phyloP scores from a whole-genome alignment of 108 stramenopile species.

The Parietichytrium sp. region DNA sequence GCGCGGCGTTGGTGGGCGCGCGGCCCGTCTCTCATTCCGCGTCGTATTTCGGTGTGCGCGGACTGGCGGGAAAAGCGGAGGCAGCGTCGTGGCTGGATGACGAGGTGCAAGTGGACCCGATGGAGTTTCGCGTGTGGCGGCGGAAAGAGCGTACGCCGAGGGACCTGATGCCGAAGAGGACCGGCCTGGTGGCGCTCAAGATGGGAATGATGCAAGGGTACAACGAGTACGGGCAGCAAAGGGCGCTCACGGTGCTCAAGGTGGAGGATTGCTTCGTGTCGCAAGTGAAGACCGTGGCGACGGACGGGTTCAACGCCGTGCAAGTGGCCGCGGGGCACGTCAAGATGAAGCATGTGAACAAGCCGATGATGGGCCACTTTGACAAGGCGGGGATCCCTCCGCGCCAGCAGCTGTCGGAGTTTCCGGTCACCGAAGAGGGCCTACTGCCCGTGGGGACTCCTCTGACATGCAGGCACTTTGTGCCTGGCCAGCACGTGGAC shows the following conservation, averaged over 20 bases:
- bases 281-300: conserved; percentile 63
- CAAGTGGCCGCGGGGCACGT: conserved; percentile 89
- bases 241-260: conserved; percentile 85
- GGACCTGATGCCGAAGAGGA: background rate
- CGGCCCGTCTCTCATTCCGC: too few relatives aligned
- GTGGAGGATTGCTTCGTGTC: conserved; percentile 60
- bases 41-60: too few relatives aligned
- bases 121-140: too few relatives aligned
- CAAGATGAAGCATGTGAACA: conserved; percentile 81
- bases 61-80: too few relatives aligned
- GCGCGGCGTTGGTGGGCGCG: too few relatives aligned
- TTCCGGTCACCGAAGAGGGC: conserved; percentile 60
- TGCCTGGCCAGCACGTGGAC: conserved; percentile 95
- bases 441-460: conserved; percentile 74
- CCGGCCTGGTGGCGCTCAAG: conserved; percentile 85
- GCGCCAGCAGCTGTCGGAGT: conserved; percentile 49
- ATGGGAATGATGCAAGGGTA: conserved; percentile 95
- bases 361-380: conserved; percentile 52
- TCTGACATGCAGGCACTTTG: conserved; percentile 90
- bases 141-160: too few relatives aligned
- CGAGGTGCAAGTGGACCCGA: too few relatives aligned
- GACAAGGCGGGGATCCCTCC: conserved; percentile 41
- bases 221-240: conserved; percentile 91
- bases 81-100: too few relatives aligned
- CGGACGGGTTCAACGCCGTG: conserved; percentile 82